Conservation (phyloP, 345 rosid genomes). For the Aegle marmelos region DNA sequence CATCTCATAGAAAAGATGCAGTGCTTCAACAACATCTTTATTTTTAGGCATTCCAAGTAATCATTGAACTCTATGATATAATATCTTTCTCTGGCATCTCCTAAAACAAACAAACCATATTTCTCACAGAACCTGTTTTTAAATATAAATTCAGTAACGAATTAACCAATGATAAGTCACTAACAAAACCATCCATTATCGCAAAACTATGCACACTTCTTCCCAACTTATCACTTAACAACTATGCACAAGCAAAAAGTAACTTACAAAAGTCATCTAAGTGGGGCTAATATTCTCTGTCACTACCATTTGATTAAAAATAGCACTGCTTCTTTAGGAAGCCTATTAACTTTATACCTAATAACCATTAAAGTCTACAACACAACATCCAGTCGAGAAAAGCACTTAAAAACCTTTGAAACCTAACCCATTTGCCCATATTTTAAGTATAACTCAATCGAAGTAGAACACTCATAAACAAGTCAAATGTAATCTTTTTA, state of each 20-base stretch:
- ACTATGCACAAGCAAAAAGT: slow-evolving; percentile 49
- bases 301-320: slow-evolving; percentile 39
- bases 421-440: slow-evolving; percentile 41
- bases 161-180: slow-evolving; percentile 32
- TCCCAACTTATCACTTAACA: slow-evolving; percentile 41
- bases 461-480: slow-evolving; percentile 48
- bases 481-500: slow-evolving; percentile 28
- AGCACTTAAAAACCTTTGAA: slow-evolving; percentile 38
- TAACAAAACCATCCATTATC: slow-evolving; percentile 36
- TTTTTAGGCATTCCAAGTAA: slow-evolving; percentile 40
- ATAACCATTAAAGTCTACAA: slow-evolving; percentile 62
- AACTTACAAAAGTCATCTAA: slow-evolving; percentile 43
- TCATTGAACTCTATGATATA: slow-evolving; percentile 56
- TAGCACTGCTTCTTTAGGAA: slow-evolving; percentile 34
- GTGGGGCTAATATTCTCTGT: slow-evolving; percentile 34
- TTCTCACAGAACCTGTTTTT: slow-evolving; percentile 32
- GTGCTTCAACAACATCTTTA: slow-evolving; percentile 35
- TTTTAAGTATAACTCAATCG: slow-evolving; percentile 48
- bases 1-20: slow-evolving; percentile 43
- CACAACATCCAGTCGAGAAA: slow-evolving; percentile 43
- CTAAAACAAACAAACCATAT: slow-evolving; percentile 34
- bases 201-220: slow-evolving; percentile 46
- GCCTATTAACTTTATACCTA: slow-evolving; percentile 50
- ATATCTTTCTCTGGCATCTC: slow-evolving; percentile 45
- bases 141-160: slow-evolving; percentile 53